Conservation (phyloP, 2,329 filamentous ascomycete genomes). For the Arthrobotrys musiformis region DNA sequence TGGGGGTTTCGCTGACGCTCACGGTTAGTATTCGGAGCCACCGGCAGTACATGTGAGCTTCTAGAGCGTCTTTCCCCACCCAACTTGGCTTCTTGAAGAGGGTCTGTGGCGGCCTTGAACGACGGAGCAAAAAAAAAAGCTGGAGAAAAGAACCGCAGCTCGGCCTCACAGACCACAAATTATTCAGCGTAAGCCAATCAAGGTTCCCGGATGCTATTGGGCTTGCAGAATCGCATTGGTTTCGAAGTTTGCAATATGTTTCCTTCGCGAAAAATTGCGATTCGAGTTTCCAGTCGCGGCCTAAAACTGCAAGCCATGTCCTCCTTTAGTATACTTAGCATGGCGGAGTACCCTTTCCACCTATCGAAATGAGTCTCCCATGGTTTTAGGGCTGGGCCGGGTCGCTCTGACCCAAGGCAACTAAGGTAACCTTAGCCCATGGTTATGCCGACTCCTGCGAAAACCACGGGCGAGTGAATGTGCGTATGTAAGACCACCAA, state of each 20-base stretch:
- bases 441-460: neutral
- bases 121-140: neutral
- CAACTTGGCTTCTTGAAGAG: slow-evolving; percentile 3
- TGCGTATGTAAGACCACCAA: neutral
- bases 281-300: slow-evolving; percentile 15
- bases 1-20: slow-evolving; percentile 12
- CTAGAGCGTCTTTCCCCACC: neutral
- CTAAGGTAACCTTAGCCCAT: neutral
- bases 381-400: slow-evolving; percentile 2
- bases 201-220: neutral
- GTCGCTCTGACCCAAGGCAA: slow-evolving; percentile 22
- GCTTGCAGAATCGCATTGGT: slow-evolving; percentile 12
- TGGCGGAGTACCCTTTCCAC: neutral
- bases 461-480: too few relatives aligned
- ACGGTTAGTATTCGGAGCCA: slow-evolving; percentile 26
- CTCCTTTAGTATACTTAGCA: neutral
- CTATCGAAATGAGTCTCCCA: neutral
- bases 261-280: slow-evolving; percentile 28
- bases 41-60: slow-evolving; percentile 30
- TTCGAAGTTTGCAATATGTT: neutral
- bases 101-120: slow-evolving; percentile 1
- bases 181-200: neutral
- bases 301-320: slow-evolving; percentile 20
- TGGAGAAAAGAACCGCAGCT: slow-evolving; percentile 6
- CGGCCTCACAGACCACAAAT: slow-evolving; percentile 13